Percentiles rank a stretch among this genome's conserved stretches.
Evolutionary conservation across 495 filamentous ascomycete genomes (phyloP).

Genomic region (Parathielavia hyrcaniae): DNA sequence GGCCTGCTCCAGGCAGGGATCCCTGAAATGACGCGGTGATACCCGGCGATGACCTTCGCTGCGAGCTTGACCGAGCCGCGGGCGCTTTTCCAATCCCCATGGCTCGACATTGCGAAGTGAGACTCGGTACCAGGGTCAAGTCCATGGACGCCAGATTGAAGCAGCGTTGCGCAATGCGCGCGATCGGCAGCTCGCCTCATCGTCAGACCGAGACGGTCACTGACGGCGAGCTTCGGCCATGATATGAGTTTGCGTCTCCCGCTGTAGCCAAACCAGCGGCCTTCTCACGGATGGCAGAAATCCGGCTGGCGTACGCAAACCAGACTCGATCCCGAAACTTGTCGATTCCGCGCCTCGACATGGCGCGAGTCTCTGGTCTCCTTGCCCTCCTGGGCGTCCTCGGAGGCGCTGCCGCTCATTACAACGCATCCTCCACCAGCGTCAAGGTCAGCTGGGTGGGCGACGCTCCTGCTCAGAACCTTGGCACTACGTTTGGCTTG

Average conservation of each 20-base stretch:
- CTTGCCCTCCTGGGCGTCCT: constrained; percentile 4
- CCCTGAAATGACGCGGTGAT: too few relatives aligned
- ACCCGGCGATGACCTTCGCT: too few relatives aligned
- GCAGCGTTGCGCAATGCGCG: background rate
- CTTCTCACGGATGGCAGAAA: background rate
- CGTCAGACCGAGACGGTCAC: background rate
- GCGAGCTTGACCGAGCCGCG: too few relatives aligned
- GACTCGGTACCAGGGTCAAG: background rate
- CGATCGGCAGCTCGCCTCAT: background rate
- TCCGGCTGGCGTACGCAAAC: background rate
- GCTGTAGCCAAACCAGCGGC: background rate
- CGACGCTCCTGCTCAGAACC: constrained; percentile 3
- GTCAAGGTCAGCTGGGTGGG: constrained; percentile 6
- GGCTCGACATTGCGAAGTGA: too few relatives aligned
- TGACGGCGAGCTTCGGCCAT: background rate
- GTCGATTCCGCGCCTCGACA: constrained; percentile 2
- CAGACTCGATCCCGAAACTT: background rate
- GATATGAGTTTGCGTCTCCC: background rate
- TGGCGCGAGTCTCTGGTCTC: constrained; percentile 5
- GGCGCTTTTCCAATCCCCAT: too few relatives aligned
- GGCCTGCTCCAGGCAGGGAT: too few relatives aligned
- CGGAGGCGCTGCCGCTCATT: background rate
- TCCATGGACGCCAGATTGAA: too few relatives aligned
- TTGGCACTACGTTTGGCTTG: constrained; percentile 7
- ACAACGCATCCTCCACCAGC: background rate